phyloP scores from a whole-genome alignment of 2,329 filamentous ascomycete genomes.

The Aspergillus aculeatus region DNA sequence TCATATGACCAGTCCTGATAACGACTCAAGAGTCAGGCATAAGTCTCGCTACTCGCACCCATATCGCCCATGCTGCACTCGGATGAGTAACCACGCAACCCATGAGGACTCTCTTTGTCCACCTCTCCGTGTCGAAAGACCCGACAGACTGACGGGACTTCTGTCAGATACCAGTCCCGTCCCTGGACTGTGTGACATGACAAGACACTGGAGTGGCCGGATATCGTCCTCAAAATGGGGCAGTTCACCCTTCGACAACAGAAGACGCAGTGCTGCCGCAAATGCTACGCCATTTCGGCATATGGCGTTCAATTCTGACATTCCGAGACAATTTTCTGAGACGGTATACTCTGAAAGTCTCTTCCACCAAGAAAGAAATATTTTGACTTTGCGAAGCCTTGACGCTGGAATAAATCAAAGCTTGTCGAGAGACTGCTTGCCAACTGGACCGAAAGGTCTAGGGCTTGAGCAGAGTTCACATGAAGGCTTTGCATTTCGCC shows the following conservation, averaged over 20 bases:
- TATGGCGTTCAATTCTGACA: background rate
- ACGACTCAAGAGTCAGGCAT: background rate
- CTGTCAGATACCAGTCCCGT: slow-evolving; percentile 12
- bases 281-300: background rate
- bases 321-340: background rate
- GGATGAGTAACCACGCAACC: slow-evolving; percentile 34
- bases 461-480: background rate
- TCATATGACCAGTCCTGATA: background rate
- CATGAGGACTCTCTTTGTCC: slow-evolving; percentile 25
- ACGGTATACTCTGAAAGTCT: too few relatives aligned
- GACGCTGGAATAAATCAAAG: background rate
- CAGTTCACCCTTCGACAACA: background rate
- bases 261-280: background rate
- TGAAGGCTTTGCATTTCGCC: background rate
- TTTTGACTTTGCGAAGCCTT: background rate
- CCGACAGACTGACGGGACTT: slow-evolving; percentile 26
- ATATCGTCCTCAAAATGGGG: background rate
- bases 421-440: background rate
- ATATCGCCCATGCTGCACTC: slow-evolving; percentile 38
- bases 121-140: slow-evolving; percentile 36
- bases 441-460: background rate
- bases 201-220: background rate
- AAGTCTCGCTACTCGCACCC: slow-evolving; percentile 20
- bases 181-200: background rate
- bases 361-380: background rate